Percentiles rank a stretch among this genome's conserved stretches.
phyloP scores from a whole-genome alignment of 345 rosid genomes.

The Dipteronia dyeriana region DNA sequence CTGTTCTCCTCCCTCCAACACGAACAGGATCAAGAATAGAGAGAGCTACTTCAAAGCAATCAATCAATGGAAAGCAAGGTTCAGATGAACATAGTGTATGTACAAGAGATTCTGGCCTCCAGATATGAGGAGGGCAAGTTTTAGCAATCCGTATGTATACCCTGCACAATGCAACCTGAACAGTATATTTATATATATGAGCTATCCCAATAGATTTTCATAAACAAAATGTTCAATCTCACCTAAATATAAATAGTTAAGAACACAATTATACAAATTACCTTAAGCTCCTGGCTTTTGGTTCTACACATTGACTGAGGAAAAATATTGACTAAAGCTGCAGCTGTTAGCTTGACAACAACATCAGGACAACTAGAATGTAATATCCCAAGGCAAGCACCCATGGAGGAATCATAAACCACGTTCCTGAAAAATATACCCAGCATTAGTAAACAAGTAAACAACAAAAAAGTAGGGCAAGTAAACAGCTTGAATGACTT shows the following conservation, averaged over 20 bases:
- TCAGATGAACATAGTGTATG: conserved; percentile 58
- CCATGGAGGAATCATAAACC: conserved; percentile 76
- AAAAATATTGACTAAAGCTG: conserved; percentile 54
- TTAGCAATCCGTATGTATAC: conserved; percentile 69
- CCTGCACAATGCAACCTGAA: conserved; percentile 78
- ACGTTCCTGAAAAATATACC: conserved; percentile 51
- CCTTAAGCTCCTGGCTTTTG: conserved; percentile 86
- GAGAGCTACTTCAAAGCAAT: conserved; percentile 69
- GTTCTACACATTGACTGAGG: conserved; percentile 65
- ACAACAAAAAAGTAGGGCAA: not conserved
- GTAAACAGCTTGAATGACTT: conserved; percentile 11
- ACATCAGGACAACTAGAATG: conserved; percentile 71
- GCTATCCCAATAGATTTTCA: not conserved
- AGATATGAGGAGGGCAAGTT: conserved; percentile 73
- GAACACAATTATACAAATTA: conserved; percentile 20
- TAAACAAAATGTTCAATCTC: conserved; percentile 13
- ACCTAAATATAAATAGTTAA: conserved; percentile 13
- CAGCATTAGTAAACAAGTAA: conserved; percentile 2
- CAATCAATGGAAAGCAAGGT: conserved; percentile 66
- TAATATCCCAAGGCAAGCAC: conserved; percentile 65
- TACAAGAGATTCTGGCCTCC: conserved; percentile 76
- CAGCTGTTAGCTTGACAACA: conserved; percentile 70
- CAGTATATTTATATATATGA: not conserved
- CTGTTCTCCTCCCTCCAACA: conserved; percentile 45
- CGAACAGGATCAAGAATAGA: conserved; percentile 56